phyloP scores from a whole-genome alignment of 2,329 filamentous ascomycete species.

The Penicillium brasilianum region DNA sequence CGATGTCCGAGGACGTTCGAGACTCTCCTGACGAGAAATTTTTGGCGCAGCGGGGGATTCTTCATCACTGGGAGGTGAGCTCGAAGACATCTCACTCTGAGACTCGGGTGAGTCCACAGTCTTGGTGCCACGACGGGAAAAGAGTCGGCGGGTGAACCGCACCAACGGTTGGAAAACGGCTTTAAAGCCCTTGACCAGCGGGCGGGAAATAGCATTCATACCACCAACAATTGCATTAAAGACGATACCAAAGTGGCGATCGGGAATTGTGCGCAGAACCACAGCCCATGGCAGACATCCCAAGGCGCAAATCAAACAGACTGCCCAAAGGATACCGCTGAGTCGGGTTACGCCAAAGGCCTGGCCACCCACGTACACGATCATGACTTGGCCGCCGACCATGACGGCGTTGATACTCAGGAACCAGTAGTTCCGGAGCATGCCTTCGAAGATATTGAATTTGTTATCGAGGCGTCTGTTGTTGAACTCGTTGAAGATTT shows the following conservation, averaged over 20 bases:
- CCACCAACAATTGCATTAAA: constrained; percentile 58
- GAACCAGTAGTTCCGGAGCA: constrained; percentile 87
- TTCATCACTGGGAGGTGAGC: constrained; percentile 14
- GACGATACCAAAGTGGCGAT: constrained; percentile 58
- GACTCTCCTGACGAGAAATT: constrained; percentile 11
- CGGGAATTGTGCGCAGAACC: constrained; percentile 80
- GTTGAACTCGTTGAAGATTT: constrained; percentile 98
- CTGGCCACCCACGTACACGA: constrained; percentile 81
- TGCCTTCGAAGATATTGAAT: constrained; percentile 93
- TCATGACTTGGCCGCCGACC: constrained; percentile 86
- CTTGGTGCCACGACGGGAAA: constrained; percentile 15
- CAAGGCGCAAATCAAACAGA: constrained; percentile 80
- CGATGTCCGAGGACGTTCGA: constrained; percentile 30
- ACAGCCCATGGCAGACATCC: constrained; percentile 86
- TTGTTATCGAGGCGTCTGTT: constrained; percentile 92
- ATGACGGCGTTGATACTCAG: constrained; percentile 83
- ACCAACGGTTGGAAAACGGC: constrained; percentile 31
- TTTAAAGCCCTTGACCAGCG: constrained; percentile 39
- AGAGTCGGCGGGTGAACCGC: constrained; percentile 31
- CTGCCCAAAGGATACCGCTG: constrained; percentile 79
- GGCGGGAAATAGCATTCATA: constrained; percentile 58
- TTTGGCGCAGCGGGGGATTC: constrained; percentile 12
- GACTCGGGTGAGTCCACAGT: constrained; percentile 8
- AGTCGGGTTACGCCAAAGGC: constrained; percentile 78
- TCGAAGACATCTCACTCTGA: constrained; percentile 26